These are phyloP conservation scores for Ulvella scutata DNA, from an alignment of 139 green algal species.

Conservation along the genomic window DNA sequence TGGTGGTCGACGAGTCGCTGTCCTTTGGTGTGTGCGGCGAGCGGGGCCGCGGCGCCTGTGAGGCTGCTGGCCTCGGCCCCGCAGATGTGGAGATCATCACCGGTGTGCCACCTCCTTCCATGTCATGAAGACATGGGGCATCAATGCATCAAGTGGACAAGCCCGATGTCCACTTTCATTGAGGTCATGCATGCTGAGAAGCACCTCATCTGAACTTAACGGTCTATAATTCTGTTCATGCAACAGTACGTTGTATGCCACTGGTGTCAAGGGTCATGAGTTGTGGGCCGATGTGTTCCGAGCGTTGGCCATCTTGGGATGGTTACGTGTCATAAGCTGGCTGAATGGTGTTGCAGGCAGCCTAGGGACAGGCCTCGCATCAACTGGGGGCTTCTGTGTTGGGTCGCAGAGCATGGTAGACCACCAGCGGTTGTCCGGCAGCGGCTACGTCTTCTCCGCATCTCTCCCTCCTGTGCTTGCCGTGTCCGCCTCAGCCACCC, in stretches of 20 bases:
- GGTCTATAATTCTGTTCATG: no score
- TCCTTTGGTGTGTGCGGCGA: slow-evolving; percentile 77
- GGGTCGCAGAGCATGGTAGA: slow-evolving; percentile 68
- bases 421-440: slow-evolving; percentile 73
- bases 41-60: slow-evolving; percentile 61
- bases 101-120: no score
- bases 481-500: slow-evolving; percentile 18
- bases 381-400: slow-evolving; percentile 44
- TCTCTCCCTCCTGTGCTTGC: slow-evolving; percentile 90
- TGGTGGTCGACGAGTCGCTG: slow-evolving; percentile 86
- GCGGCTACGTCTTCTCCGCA: slow-evolving; percentile 93
- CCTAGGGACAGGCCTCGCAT: not conserved
- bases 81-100: slow-evolving; percentile 73
- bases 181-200: no score
- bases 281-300: no score
- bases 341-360: slow-evolving; percentile 28
- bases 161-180: no score
- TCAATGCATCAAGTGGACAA: no score
- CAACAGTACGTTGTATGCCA: no score
- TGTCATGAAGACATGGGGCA: no score
- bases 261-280: no score
- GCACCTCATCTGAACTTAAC: no score
- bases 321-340: not conserved
- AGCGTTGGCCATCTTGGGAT: no score
- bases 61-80: slow-evolving; percentile 60